Conservation (phyloP, 345 rosid genomes). For the Schrenkiella parvula region DNA sequence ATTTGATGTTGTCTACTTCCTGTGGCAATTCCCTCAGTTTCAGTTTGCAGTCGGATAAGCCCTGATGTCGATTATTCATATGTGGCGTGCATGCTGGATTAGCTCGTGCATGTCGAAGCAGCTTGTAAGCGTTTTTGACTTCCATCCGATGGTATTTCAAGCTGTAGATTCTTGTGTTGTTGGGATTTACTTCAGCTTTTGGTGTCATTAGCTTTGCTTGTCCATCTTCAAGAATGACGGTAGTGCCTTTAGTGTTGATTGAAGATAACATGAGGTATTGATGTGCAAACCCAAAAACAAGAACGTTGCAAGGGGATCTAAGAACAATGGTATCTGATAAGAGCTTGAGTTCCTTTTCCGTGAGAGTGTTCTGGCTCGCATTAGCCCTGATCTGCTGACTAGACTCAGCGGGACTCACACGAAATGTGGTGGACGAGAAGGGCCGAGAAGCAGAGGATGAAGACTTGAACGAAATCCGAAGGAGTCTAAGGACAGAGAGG, state of each 20-base stretch:
- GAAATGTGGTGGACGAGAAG: conserved; percentile 34
- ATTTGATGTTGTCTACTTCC: conserved; percentile 48
- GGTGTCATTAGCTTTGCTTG: conserved; percentile 42
- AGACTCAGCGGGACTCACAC: conserved; percentile 16
- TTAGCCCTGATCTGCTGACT: background rate
- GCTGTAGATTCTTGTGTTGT: conserved; percentile 47
- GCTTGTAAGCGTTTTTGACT: conserved; percentile 57
- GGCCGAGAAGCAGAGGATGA: conserved; percentile 37
- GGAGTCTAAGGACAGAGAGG: conserved; percentile 59
- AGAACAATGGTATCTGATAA: conserved; percentile 42
- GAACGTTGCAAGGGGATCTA: conserved; percentile 77
- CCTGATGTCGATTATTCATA: conserved; percentile 29
- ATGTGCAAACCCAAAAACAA: conserved; percentile 59
- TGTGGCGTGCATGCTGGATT: conserved; percentile 50
- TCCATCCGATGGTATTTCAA: conserved; percentile 45
- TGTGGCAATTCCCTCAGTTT: conserved; percentile 52
- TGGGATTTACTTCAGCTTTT: conserved; percentile 30
- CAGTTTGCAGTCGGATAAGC: conserved; percentile 48
- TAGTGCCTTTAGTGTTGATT: conserved; percentile 60
- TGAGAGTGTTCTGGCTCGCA: conserved; percentile 27
- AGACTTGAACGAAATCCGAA: conserved; percentile 48
- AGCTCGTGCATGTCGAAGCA: conserved; percentile 68
- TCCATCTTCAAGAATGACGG: conserved; percentile 65
- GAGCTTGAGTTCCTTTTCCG: conserved; percentile 61
- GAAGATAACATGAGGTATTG: conserved; percentile 54